Evolutionary conservation across 192 early-diverging fungal genomes (phyloP), one percentile per base, ranked within the genome.

Genomic region (Backusella macrospora): DNA sequence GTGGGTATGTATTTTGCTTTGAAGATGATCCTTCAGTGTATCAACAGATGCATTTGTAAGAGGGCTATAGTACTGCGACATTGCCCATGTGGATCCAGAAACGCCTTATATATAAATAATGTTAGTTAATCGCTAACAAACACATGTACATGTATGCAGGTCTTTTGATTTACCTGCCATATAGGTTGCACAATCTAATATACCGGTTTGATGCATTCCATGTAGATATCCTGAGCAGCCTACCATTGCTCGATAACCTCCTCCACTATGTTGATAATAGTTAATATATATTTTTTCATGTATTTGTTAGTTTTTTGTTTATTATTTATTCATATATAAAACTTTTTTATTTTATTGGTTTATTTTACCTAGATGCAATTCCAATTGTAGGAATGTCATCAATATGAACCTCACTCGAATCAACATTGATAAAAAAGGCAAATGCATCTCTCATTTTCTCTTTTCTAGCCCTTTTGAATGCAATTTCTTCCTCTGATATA

Each of bases 221-320:
- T 85, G 83, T 64, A 92, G 78, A 68, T 88, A 93, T 21, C 92
- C 90, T 10, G 86, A 73, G 15, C 88, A 90, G 10, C 88, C 85
- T 18, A 95, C 76, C 93, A 95, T 95, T 16, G 92, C 92, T 4
- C 92, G 86, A 78, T 88, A 92, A 1, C 93, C 93, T 15, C 93
- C 93, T 46, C 92, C 92, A 67, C 89, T 90, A 43, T 5, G n/a
- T 0, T 34, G 29, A 2, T 34, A 34, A 1, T 34, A 34, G 29
- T 34, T 1, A 34, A 34, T 42, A 44, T 15, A 6, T n/a, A 18
- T 13, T 9, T 21, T 6, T 55, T 12, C 14, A 21, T 64, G 26
- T 16, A 63, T 65, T 14, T 18, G 38, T 65, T 5, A 65, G 63
- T 55, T n/a, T 34, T 6, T 12, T 29, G 38, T 4, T 12, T 21